Evolutionary conservation across 192 early-diverging fungal genomes (phyloP).

Genomic region (Mortierella claussenii): DNA sequence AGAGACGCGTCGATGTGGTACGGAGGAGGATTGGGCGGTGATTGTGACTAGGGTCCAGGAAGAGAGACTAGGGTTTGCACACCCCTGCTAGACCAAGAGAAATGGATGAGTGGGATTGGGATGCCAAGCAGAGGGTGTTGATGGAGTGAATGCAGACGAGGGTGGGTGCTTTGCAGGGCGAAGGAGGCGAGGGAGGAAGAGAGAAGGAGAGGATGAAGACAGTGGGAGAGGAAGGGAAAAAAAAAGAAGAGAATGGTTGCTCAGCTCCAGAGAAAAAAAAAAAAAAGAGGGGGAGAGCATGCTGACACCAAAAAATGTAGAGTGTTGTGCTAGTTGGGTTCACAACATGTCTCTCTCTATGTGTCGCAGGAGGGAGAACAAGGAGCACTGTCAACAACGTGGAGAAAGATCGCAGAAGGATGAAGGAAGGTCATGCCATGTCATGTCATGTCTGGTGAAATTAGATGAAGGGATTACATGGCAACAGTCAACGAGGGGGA

Average conservation of each 20-base stretch:
- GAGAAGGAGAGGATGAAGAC: neutral
- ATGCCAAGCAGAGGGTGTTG: neutral
- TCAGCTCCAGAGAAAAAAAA: neutral
- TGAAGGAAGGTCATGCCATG: no score
- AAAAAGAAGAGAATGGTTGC: neutral
- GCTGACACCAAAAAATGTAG: no score
- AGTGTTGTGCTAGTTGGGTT: no score
- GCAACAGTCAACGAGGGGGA: no score
- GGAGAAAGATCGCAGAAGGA: no score
- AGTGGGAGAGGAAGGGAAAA: neutral
- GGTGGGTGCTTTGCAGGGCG: neutral
- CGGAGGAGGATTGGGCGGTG: neutral
- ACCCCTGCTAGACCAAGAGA: neutral
- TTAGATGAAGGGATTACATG: no score
- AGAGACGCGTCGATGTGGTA: neutral
- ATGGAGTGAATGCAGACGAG: neutral
- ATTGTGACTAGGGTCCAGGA: neutral
- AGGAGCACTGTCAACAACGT: no score
- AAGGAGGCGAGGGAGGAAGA: neutral
- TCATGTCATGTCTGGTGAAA: no score
- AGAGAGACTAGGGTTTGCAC: neutral
- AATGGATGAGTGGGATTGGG: neutral
- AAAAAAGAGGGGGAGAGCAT: neutral
- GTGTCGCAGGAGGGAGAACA: no score
- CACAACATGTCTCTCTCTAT: no score